Percentiles rank a stretch among this genome's conserved stretches.
Conservation (phyloP, 305 asterid genomes). For the Plantago rigida region DNA sequence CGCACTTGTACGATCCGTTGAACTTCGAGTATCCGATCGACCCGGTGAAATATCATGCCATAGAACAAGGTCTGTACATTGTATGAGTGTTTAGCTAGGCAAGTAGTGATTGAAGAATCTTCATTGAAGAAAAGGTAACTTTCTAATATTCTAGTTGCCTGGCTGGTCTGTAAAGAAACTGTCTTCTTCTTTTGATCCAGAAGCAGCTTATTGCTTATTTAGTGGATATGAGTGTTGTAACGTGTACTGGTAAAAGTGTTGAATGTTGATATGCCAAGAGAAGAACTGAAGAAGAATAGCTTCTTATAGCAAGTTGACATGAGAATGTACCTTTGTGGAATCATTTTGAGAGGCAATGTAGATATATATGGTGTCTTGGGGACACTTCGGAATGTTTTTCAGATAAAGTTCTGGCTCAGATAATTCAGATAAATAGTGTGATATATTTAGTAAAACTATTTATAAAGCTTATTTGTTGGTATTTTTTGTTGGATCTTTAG, state of each 20-base stretch:
- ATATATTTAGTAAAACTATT: no score
- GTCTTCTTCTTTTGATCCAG: conserved; percentile 22
- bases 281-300: neutral
- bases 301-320: conserved; percentile 3
- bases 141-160: conserved; percentile 29
- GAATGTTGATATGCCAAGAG: conserved; percentile 2
- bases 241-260: neutral
- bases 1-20: conserved; percentile 41
- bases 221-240: conserved; percentile 2
- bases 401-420: no score
- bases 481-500: no score
- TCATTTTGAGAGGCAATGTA: neutral
- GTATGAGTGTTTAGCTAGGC: conserved; percentile 28
- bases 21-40: conserved; percentile 49
- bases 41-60: conserved; percentile 51
- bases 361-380: neutral
- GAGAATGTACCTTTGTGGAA: conserved; percentile 1
- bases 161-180: conserved; percentile 33
- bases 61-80: conserved; percentile 63
- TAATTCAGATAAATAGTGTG: no score
- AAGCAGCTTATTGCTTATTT: neutral
- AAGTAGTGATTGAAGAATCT: conserved; percentile 20
- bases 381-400: neutral
- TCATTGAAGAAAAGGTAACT: conserved; percentile 24
- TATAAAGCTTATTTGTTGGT: no score